A percentile compares a stretch with the other conserved stretches of the same genome.
Conservation (phyloP, 1,284 basidiomycete species). For the Xerocomus nothofagi region DNA sequence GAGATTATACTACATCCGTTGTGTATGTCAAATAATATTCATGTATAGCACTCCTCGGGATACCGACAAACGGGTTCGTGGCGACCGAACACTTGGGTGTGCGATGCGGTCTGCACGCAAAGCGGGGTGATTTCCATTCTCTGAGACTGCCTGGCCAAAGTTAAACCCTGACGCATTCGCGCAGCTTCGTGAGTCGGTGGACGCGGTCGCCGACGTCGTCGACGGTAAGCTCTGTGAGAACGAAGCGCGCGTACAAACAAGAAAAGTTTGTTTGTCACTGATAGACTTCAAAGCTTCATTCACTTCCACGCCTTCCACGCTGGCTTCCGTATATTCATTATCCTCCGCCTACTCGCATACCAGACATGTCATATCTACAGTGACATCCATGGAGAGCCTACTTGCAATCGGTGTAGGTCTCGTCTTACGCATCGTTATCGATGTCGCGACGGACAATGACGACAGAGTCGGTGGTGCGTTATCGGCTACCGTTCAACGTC, state of each 20-base stretch:
- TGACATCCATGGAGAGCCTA: slow-evolving; percentile 52
- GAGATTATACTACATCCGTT: neutral
- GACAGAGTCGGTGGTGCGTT: slow-evolving; percentile 37
- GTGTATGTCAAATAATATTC: neutral
- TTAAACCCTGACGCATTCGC: too few relatives aligned
- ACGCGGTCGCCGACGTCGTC: too few relatives aligned
- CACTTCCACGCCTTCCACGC: slow-evolving; percentile 26
- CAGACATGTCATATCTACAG: slow-evolving; percentile 35
- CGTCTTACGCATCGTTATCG: slow-evolving; percentile 49
- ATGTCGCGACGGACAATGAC: slow-evolving; percentile 49
- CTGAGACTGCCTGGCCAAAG: too few relatives aligned
- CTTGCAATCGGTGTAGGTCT: slow-evolving; percentile 54
- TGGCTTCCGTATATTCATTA: slow-evolving; percentile 43
- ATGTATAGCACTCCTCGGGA: too few relatives aligned
- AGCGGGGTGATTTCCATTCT: too few relatives aligned
- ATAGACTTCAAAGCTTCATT: too few relatives aligned
- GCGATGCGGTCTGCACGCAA: too few relatives aligned
- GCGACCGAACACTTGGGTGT: too few relatives aligned
- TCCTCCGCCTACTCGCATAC: slow-evolving; percentile 35
- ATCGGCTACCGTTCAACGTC: neutral
- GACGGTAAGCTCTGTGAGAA: too few relatives aligned
- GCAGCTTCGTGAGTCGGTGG: too few relatives aligned
- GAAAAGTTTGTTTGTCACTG: slow-evolving; percentile 21
- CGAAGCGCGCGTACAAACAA: too few relatives aligned
- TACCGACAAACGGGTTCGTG: too few relatives aligned